Evolutionary conservation across 2,329 filamentous ascomycete species (phyloP), one percentile per base, ranked within the genome.

Genomic region (Hymenoscyphus linearis): DNA sequence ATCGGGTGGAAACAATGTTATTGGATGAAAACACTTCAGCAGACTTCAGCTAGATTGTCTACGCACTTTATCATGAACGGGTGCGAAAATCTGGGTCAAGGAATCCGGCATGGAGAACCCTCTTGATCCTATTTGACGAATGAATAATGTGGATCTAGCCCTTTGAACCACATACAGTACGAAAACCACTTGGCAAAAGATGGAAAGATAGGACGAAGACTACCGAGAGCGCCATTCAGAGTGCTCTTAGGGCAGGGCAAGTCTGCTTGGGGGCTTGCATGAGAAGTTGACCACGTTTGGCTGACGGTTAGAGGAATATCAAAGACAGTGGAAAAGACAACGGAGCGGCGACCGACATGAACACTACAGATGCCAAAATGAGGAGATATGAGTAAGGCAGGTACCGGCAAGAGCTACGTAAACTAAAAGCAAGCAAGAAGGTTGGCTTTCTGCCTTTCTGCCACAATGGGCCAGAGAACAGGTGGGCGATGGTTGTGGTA

Each of bases 281-380:
- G 57, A 66, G 50, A 64, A 58, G 61, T 59, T 60, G 60, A 64
- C 67, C 67, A 69, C 65, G 69, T 68, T 71, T 65, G 65, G 63
- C 27, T 34, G 27, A 68, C 65, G 68, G 66, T 60, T 71, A 68
- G 62, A 61, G 59, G 66, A 69, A 65, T 64, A 66, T 55, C 69
- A 34, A 56, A 26, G 36, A 36, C 44, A 50, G 34, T 35, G 64
- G 65, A 57, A 57, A 60, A 62, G 67, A 64, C 68, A 66, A 59
- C 68, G 67, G 62, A 64, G 58, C 67, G 69, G 70, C 67, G 64
- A 69, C 62, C 64, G 67, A 69, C 69, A 71, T 69, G 65, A 69
- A 65, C 62, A 68, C 63, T 64, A 67, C 65, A 69, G 57, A 37
- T 52, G 44, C 25, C 56, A 52, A 34, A 58, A 52, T 61, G 59